Conservation (phyloP, 352 stramenopile genomes). For the Phytophthora gonapodyides region DNA sequence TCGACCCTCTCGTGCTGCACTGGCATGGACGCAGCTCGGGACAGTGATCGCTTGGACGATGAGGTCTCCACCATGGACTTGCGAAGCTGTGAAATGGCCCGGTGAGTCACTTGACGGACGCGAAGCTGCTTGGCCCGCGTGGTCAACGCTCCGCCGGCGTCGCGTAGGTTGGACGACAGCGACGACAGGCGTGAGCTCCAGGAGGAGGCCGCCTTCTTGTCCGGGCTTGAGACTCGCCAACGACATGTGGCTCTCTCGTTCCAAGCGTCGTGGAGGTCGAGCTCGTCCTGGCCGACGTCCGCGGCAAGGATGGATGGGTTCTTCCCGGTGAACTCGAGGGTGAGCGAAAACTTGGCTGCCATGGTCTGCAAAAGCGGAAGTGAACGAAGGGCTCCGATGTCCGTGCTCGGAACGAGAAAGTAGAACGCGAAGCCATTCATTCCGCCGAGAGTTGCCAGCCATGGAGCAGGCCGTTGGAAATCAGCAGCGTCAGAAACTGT, state of each 20-base stretch:
- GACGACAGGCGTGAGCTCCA: constrained; percentile 23
- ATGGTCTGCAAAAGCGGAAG: constrained; percentile 20
- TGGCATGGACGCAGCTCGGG: constrained; percentile 17
- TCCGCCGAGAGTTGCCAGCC: not conserved
- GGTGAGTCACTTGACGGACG: constrained; percentile 7
- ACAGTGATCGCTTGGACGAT: not conserved
- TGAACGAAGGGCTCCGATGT: constrained; percentile 14
- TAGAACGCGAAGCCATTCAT: constrained; percentile 16
- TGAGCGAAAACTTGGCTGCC: constrained; percentile 10
- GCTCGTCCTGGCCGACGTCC: constrained; percentile 18
- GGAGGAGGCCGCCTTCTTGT: constrained; percentile 4
- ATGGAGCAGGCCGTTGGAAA: constrained; percentile 16
- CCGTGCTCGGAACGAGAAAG: not conserved
- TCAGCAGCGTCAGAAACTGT: constrained; percentile 18
- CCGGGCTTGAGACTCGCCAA: constrained; percentile 13
- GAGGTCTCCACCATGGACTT: constrained; percentile 5
- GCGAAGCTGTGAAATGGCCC: constrained; percentile 4
- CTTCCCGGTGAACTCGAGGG: not conserved
- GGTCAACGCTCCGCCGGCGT: constrained; percentile 10
- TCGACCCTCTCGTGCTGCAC: too few relatives aligned
- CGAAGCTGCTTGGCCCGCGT: constrained; percentile 21
- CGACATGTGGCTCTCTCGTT: not conserved
- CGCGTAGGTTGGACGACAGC: constrained; percentile 21
- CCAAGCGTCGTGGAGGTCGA: constrained; percentile 18
- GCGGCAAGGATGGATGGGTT: constrained; percentile 28